These are phyloP conservation scores for Ligustrum vulgare DNA, from an alignment of 257 asterid genomes.

Conservation along the genomic window DNA sequence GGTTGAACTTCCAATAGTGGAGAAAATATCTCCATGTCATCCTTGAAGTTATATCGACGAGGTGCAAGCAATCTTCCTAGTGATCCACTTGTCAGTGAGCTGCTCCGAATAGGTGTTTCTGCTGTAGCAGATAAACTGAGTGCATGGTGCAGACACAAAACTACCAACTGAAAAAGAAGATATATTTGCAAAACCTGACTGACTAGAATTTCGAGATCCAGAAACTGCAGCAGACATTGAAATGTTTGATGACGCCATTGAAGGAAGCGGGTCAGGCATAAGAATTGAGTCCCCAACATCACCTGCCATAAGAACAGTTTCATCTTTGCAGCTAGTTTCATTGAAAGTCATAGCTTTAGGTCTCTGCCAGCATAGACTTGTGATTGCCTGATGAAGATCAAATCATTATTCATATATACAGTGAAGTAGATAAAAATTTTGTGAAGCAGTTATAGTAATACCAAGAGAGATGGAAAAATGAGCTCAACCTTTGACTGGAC, in stretches of 20 bases:
- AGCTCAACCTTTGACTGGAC: background rate
- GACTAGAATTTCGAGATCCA: constrained; percentile 65
- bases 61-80: constrained; percentile 77
- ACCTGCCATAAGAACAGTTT: constrained; percentile 78
- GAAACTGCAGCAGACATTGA: constrained; percentile 52
- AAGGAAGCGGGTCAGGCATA: constrained; percentile 98
- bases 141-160: constrained; percentile 44
- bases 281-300: constrained; percentile 84
- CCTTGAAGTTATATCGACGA: constrained; percentile 77
- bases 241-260: constrained; percentile 61
- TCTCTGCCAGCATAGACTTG: constrained; percentile 95
- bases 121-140: constrained; percentile 48
- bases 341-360: constrained; percentile 65
- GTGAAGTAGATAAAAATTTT: constrained; percentile 13
- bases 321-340: constrained; percentile 72
- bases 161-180: constrained; percentile 55
- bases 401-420: constrained; percentile 25
- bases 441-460: constrained; percentile 11
- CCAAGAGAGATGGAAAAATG: background rate
- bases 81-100: constrained; percentile 62
- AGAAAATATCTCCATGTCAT: constrained; percentile 98
- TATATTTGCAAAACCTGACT: constrained; percentile 58
- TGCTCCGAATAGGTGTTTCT: constrained; percentile 73
- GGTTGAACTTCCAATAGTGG: constrained; percentile 97
- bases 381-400: constrained; percentile 69